Evolutionary conservation across 2,329 filamentous ascomycete species (phyloP), one percentile per base, ranked within the genome.

Genomic region (Neofusicoccum sp.): DNA sequence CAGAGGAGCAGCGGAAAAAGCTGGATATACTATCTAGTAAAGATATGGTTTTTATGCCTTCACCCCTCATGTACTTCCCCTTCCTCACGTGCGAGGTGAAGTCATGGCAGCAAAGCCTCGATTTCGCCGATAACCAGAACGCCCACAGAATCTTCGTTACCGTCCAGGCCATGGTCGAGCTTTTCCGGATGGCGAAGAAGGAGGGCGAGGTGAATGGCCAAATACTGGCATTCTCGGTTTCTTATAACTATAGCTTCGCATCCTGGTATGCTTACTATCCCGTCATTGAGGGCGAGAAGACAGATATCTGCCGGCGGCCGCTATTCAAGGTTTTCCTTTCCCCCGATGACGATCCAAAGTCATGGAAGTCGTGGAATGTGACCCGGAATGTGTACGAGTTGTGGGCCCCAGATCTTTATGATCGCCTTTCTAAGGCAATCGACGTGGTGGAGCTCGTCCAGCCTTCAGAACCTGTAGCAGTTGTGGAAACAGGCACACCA

Each of bases 21-120:
- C 14, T 22, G 3, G 6, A 3, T 0, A 52, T 11, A 9, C 45
- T 48, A 12, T 9, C 11, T 1, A 29, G 34, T 11, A 29, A 48
- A 2, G 31, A 33, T 4, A 65, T 65, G 12, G 62, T 50, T 22
- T 59, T 67, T 56, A 48, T 16, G 37, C 64, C 64, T 52, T 67
- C 61, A 28, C 64, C 64, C 58, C 11, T 65, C 12, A 69, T 69
- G 65, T 65, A 65, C 50, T 65, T 70, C 60, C 68, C 64, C 22
- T 70, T 70, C 50, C 62, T 70, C 28, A 66, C 67, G 14, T 58
- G 59, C 44, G 65, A 70, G 44, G 66, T 68, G n/a, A 70, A 70
- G 50, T 65, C 58, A 39, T 54, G 61, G 44, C 43, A 31, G 48
- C 16, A 58, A 36, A 64, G n/a, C 59, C 58, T 70, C n/a, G 66